Conservation (phyloP, 352 stramenopile species). For the Phytopythium aichiense region DNA sequence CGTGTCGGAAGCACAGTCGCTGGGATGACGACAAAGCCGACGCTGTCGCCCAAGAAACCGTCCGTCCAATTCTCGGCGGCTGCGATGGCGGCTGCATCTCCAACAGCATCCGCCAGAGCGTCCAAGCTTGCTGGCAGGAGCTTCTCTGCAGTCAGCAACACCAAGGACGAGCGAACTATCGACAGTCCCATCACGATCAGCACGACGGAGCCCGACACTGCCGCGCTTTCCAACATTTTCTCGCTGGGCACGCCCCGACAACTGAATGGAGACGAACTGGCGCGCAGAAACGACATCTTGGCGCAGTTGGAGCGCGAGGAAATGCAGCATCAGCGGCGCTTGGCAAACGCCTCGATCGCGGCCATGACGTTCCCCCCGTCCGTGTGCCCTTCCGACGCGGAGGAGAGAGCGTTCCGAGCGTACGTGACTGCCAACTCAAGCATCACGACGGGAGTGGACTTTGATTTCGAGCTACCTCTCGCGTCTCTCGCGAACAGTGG, state of each 20-base stretch:
- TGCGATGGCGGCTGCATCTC: not conserved
- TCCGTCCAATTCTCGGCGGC: not conserved
- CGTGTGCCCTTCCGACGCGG: constrained; percentile 10
- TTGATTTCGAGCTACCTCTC: not conserved
- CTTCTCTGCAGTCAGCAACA: not conserved
- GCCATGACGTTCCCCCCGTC: constrained; percentile 21
- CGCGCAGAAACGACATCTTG: constrained; percentile 47
- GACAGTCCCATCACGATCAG: not conserved
- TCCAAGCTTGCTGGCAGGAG: not conserved
- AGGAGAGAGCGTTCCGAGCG: constrained; percentile 28
- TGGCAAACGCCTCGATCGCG: constrained; percentile 28
- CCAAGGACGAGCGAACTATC: not conserved
- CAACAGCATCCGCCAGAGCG: not conserved
- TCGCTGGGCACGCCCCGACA: constrained; percentile 53
- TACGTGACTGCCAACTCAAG: constrained; percentile 40
- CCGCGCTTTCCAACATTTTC: constrained; percentile 55
- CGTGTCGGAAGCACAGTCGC: not conserved
- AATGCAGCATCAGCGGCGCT: constrained; percentile 16
- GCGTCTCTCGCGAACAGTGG: not conserved
- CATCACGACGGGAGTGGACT: constrained; percentile 14
- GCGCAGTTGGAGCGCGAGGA: constrained; percentile 39
- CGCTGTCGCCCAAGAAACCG: not conserved
- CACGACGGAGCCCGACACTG: constrained; percentile 15
- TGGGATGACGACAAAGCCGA: not conserved
- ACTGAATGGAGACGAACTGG: constrained; percentile 36